Evolutionary conservation across 2,329 filamentous ascomycete species (phyloP).

Genomic region (Epichloe sp.): DNA sequence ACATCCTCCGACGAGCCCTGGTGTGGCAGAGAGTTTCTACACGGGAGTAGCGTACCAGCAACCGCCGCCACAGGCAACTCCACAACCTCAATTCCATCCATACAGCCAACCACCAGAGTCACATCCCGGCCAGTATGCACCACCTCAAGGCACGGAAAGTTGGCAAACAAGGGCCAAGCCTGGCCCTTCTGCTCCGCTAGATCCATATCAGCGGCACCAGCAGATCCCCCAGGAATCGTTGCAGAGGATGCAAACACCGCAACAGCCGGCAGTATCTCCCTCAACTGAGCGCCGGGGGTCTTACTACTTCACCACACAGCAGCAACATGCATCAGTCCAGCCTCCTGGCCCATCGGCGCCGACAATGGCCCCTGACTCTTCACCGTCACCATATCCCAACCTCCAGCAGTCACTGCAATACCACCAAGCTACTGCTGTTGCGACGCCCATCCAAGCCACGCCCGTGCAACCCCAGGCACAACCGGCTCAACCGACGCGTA

Average conservation of each 20-base stretch:
- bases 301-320: conserved; percentile 42
- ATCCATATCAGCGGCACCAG: conserved; percentile 15
- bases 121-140: conserved; percentile 29
- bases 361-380: conserved; percentile 27
- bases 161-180: conserved; percentile 34
- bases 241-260: conserved; percentile 17
- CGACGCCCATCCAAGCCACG: conserved; percentile 19
- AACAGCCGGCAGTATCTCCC: conserved; percentile 16
- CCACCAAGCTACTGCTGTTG: conserved; percentile 30
- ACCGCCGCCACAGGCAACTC: conserved; percentile 17
- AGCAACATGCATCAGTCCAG: conserved; percentile 12
- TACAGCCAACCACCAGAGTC: conserved; percentile 30
- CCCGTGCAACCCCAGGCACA: conserved; percentile 17
- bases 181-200: conserved; percentile 22
- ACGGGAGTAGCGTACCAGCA: conserved; percentile 42
- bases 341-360: conserved; percentile 24
- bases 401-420: conserved; percentile 34
- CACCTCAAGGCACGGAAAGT: conserved; percentile 34
- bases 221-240: conserved; percentile 13
- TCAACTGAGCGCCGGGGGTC: conserved; percentile 38
- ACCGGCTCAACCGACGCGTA: conserved; percentile 9
- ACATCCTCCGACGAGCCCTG: conserved; percentile 31
- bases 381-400: conserved; percentile 39
- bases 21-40: conserved; percentile 70
- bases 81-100: conserved; percentile 28